Percentiles rank a stretch among this genome's conserved stretches.
Conservation (phyloP, 73 alveolate genomes). For the Stentor roeselii region DNA sequence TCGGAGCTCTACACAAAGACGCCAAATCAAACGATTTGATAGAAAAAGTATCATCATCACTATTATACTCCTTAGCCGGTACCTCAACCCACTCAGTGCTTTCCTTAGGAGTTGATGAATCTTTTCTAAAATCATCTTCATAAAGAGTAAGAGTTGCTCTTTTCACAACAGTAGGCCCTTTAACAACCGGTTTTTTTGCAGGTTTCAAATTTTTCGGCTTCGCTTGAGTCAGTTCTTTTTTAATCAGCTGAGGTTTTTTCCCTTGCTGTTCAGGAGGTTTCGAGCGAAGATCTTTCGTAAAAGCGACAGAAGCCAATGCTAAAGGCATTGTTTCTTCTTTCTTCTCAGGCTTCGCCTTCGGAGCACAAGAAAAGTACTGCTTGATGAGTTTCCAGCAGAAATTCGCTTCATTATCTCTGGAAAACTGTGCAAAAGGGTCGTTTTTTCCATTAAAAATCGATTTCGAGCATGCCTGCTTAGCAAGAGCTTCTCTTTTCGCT, state of each 20-base stretch:
- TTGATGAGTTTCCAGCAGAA: constrained; percentile 15
- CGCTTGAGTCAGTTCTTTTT: constrained; percentile 1
- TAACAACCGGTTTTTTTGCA: not conserved
- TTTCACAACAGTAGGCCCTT: not conserved
- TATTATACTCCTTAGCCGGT: not conserved
- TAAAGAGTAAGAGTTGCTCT: constrained; percentile 4
- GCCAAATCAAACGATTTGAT: constrained; percentile 23
- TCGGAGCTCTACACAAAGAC: constrained; percentile 10
- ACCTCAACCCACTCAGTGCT: not conserved
- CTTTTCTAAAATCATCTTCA: constrained; percentile 5
- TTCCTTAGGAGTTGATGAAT: not conserved
- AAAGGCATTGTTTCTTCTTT: constrained; percentile 23
- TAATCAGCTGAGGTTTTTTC: constrained; percentile 1
- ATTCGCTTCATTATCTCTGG: constrained; percentile 14
- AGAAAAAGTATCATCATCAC: not conserved
- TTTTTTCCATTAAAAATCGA: not conserved
- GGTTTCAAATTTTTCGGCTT: constrained; percentile 11
- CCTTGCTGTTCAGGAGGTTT: not conserved
- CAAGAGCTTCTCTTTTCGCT: not conserved
- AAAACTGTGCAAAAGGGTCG: constrained; percentile 18
- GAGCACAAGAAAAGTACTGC: constrained; percentile 13
- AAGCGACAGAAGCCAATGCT: not conserved
- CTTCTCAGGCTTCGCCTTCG: not conserved
- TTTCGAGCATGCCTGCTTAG: constrained; percentile 24
- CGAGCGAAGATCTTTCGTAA: constrained; percentile 10